Evolutionary conservation across 495 filamentous ascomycete genomes (phyloP).

Genomic region (Lasiosphaeria ovina): DNA sequence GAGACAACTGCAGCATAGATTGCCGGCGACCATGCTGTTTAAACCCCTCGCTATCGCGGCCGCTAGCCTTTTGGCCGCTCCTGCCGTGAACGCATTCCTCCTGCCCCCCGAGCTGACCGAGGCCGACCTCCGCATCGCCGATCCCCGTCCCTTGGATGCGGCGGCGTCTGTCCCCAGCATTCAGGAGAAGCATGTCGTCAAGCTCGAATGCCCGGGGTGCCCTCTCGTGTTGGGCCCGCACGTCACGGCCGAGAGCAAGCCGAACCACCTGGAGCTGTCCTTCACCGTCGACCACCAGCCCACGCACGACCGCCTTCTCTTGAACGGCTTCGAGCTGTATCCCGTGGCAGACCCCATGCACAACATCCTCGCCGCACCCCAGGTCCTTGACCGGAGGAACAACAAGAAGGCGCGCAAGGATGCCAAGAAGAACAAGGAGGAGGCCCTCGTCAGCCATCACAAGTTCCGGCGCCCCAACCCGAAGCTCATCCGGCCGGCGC

Average conservation of each 20-base stretch:
- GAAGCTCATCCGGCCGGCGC: conserved; percentile 14
- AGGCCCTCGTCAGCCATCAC: neutral
- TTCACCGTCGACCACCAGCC: conserved; percentile 36
- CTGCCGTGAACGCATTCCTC: conserved; percentile 27
- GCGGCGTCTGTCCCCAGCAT: neutral
- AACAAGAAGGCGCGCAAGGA: conserved; percentile 3
- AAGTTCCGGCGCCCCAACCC: conserved; percentile 12
- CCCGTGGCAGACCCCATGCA: conserved; percentile 35
- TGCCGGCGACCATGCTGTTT: conserved; percentile 25
- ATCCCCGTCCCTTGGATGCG: conserved; percentile 13
- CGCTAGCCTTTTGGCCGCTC: conserved; percentile 20
- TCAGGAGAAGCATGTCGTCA: conserved; percentile 25
- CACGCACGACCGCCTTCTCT: conserved; percentile 33
- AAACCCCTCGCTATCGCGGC: conserved; percentile 27
- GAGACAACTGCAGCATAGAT: neutral
- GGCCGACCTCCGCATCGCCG: conserved; percentile 20
- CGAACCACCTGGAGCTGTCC: conserved; percentile 41
- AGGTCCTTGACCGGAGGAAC: conserved; percentile 20
- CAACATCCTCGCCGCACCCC: conserved; percentile 29
- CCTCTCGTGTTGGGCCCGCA: conserved; percentile 30
- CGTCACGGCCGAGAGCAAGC: conserved; percentile 26
- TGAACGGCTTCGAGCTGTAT: conserved; percentile 48
- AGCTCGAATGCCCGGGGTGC: conserved; percentile 46
- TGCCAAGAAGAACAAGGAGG: conserved; percentile 11
- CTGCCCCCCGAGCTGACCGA: conserved; percentile 26